Evolutionary conservation across 306 rosid genomes (phyloP), one percentile per base, ranked within the genome.

Genomic region (Vigna reflexopilosa): DNA sequence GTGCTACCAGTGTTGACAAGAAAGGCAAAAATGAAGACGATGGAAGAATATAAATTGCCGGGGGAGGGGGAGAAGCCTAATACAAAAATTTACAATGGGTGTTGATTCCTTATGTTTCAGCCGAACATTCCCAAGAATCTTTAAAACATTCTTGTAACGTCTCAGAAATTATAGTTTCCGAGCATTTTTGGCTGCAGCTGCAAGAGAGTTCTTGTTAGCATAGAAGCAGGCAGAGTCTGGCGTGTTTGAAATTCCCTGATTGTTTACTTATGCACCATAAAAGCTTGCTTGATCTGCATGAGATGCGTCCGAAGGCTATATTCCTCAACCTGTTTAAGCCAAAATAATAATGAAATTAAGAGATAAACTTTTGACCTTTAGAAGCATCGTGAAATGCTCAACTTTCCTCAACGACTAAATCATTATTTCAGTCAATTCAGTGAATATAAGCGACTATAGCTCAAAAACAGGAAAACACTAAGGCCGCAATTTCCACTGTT

Each of bases 231-330:
- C 81, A 77, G 86, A 77, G 59, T 83, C 84, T 73, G 45, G 34
- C 62, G 57, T 38, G 71, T 76, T 84, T 84, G 54, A 75, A 82
- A 68, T 79, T 88, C 82, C 81, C 71, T 74, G 20, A 38, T 73
- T 82, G 85, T 86, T 78, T 66, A 77, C 77, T 84, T 70, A 48
- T 76, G 67, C 57, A 75, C 78, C 84, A 44, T 89, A 84, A 84
- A 72, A 30, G 82, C 85, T 88, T 89, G 91, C 86, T 89, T 89
- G 77, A 70, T 72, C 79, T 93, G 99, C 85, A 93, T 74, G 63
- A 84, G 79, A 82, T 96, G 97, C 3, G 99, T 89, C 75, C 84
- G 85, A 74, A 96, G 90, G 83, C 99, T 96, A 86, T 80, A 85
- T 86, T 93, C 96, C 85, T 93, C 93, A 16, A 73, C 97, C 99